Evolutionary conservation across 2,329 filamentous ascomycete species (phyloP).

Genomic region (Drechslerella dactyloides): DNA sequence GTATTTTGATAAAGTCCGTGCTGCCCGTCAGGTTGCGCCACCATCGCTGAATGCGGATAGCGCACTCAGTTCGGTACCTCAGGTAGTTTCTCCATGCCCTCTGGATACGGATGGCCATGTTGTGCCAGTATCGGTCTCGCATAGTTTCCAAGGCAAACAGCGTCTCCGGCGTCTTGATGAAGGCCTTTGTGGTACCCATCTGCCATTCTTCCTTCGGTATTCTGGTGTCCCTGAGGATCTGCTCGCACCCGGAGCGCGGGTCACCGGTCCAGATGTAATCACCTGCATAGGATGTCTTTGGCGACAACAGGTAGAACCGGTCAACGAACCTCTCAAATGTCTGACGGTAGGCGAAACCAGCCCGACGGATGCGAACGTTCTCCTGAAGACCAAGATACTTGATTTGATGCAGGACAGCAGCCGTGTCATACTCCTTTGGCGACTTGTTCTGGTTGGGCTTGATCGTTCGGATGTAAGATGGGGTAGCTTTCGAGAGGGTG

Average conservation of each 20-base stretch:
- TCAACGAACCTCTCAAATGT: conserved; percentile 98
- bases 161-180: conserved; percentile 97
- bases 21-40: conserved; percentile 94
- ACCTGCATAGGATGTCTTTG: conserved; percentile 80
- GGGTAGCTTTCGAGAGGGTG: conserved; percentile 96
- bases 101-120: conserved; percentile 74
- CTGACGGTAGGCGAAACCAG: conserved; percentile 98
- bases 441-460: conserved; percentile 98
- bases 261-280: conserved; percentile 62
- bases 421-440: conserved; percentile 96
- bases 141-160: conserved; percentile 96
- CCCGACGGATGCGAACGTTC: conserved; percentile 95
- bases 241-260: conserved; percentile 90
- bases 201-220: conserved; percentile 81
- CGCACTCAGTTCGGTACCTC: conserved; percentile 92
- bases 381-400: conserved; percentile 98
- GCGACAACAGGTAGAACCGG: conserved; percentile 97
- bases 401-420: conserved; percentile 96
- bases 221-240: conserved; percentile 85
- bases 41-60: conserved; percentile 86
- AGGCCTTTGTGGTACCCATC: conserved; percentile 96
- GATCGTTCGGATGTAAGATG: conserved; percentile 98
- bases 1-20: conserved; percentile 83
- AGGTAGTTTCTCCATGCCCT: conserved; percentile 97
- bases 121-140: conserved; percentile 97